A percentile compares a stretch with the other conserved stretches of the same genome.
Conservation (phyloP, 2,329 filamentous ascomycete species). For the Aspergillus terreus region DNA sequence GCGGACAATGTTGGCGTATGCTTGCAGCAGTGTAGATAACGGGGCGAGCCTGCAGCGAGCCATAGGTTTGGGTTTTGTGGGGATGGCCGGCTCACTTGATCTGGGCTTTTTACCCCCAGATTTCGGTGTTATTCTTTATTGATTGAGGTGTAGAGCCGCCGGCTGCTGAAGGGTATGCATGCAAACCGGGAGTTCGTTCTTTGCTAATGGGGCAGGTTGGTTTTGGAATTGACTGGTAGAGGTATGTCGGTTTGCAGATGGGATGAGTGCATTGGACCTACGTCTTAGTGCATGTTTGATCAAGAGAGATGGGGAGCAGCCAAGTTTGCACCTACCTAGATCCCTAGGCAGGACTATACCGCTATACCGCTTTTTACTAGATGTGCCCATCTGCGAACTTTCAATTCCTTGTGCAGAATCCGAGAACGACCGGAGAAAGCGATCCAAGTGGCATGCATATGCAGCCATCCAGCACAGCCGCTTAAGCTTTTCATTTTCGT, state of each 20-base stretch:
- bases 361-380: too few species aligned
- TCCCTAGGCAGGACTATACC: background rate
- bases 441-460: background rate
- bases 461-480: background rate
- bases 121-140: conserved; percentile 1
- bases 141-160: background rate
- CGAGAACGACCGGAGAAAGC: background rate
- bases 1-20: background rate
- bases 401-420: background rate
- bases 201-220: background rate
- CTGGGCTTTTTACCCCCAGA: background rate
- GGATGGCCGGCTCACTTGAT: background rate
- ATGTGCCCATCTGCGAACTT: too few species aligned
- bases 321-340: background rate
- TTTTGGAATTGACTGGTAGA: background rate
- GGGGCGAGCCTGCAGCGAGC: background rate
- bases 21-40: too few species aligned
- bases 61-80: background rate
- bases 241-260: background rate
- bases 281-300: too few species aligned
- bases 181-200: background rate
- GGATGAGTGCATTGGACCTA: background rate
- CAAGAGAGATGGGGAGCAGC: too few species aligned
- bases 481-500: background rate
- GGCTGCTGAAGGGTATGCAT: background rate